These are phyloP conservation scores for Lecanosticta acicola DNA, from an alignment of 2,329 filamentous ascomycete genomes.

Conservation along the genomic window DNA sequence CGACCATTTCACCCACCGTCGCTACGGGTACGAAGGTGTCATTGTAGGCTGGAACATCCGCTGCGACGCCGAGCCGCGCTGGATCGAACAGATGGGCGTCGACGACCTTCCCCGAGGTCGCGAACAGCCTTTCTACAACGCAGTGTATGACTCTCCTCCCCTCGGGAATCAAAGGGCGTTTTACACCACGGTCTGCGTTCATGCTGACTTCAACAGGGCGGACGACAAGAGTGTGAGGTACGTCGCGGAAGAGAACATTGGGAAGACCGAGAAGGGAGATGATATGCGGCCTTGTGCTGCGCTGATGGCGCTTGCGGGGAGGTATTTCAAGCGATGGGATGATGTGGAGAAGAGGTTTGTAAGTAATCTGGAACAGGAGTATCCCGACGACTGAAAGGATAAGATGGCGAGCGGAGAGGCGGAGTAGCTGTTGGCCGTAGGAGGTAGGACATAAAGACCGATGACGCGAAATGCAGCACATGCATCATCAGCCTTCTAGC, in stretches of 20 bases:
- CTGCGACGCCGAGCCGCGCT: constrained; percentile 55
- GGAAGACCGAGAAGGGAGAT: constrained; percentile 34
- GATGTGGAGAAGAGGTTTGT: constrained; percentile 61
- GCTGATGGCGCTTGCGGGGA: constrained; percentile 67
- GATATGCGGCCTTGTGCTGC: constrained; percentile 45
- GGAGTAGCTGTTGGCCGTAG: too few species aligned
- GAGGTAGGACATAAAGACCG: too few species aligned
- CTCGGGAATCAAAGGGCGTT: constrained; percentile 45
- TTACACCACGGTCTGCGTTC: constrained; percentile 77
- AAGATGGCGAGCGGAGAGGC: background rate
- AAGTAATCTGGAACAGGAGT: constrained; percentile 76
- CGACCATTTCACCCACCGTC: constrained; percentile 74
- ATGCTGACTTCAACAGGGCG: constrained; percentile 41
- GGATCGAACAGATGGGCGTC: constrained; percentile 60
- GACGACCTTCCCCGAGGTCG: constrained; percentile 55
- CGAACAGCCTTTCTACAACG: constrained; percentile 74
- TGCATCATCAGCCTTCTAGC: too few species aligned
- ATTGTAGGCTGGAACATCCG: constrained; percentile 80
- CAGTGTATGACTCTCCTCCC: constrained; percentile 59
- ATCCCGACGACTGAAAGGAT: constrained; percentile 66
- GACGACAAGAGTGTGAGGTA: constrained; percentile 66
- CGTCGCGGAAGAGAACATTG: constrained; percentile 76
- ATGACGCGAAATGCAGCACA: too few species aligned
- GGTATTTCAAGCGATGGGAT: constrained; percentile 86
- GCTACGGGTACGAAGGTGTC: constrained; percentile 73